Base-by-base conservation (phyloP, 2,329 filamentous ascomycete species). In the Rutstroemia sp. region DNA sequence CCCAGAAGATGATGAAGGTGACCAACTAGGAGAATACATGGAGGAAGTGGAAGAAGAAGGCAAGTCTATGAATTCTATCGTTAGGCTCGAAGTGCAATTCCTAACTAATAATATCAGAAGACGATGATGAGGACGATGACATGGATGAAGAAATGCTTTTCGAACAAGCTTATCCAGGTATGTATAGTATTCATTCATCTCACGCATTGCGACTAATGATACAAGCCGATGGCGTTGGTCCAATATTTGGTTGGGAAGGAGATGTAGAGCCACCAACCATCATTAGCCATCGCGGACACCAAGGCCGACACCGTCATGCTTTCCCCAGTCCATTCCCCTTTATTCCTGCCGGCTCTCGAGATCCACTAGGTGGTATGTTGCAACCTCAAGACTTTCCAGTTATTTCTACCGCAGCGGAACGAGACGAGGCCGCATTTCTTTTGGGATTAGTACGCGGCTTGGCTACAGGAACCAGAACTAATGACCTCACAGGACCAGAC, bases 111-210 rank as follows among this genome's bases (percentile, higher is more conserved):
- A 25, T 46, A 2, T n/a, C 23, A 55, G 47, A 55, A n/a, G 88
- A 90, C 48, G 85, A 88, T 17, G 86, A 88, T 42, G 84, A 86
- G 45, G 82, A 86, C 21, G 82, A 83, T 30, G 82, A 83, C 16
- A 79, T 87, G 63, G 84, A 85, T 46, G 87, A 89, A 51, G 80
- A 84, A 54, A 83, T 83, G 64, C 74, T 80, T 57, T 84, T 82
- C 59, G 81, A 83, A 58, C 79, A 81, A 5, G 55, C 55, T 23
- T 82, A 79, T 69, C 75, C 78, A 57, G 74, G 79, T 82, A 74
- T 72, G 78, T 76, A 49, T 25, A 23, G 19, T 10, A 40, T 36
- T 44, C 23, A 30, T 51, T 34, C 25, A 50, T 50, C 16, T 17
- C 30, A 47, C 40, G 16, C 46, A 39, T 21, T 42, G 36, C 53